Percentiles rank a stretch among this genome's conserved stretches.
Evolutionary conservation across 768 basidiomycete genomes (phyloP).

Genomic region (Pleurotus tuber-regium): DNA sequence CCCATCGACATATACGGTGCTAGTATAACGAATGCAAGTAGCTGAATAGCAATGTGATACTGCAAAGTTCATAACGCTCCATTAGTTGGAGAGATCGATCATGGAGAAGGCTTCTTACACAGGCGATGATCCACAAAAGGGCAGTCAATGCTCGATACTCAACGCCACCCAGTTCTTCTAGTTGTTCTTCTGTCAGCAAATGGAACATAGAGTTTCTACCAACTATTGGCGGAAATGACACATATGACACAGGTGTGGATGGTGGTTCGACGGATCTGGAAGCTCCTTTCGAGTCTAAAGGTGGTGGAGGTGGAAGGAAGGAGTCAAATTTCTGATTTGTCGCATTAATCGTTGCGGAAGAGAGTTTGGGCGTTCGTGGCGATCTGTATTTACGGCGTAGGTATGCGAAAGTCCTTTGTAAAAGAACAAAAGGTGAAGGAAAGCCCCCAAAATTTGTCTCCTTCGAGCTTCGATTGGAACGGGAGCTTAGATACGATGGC

Average conservation of each 20-base stretch:
- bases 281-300: not conserved
- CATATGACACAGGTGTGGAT: constrained; percentile 66
- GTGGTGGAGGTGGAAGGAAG: not conserved
- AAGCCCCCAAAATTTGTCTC: constrained; percentile 6
- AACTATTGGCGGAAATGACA: constrained; percentile 81
- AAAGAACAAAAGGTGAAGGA: constrained; percentile 1
- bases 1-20: constrained; percentile 73
- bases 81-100: constrained; percentile 3
- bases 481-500: constrained; percentile 4
- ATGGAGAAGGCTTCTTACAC: constrained; percentile 41
- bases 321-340: not conserved
- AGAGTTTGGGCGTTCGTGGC: not conserved
- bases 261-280: not conserved
- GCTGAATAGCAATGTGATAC: constrained; percentile 80
- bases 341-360: not conserved
- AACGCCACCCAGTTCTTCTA: constrained; percentile 93
- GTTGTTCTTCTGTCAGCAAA: constrained; percentile 72
- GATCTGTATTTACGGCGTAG: not conserved
- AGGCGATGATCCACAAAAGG: constrained; percentile 75
- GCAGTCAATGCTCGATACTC: constrained; percentile 87
- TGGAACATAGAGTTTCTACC: constrained; percentile 78
- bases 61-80: constrained; percentile 24
- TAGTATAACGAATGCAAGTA: constrained; percentile 71
- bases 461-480: constrained; percentile 3
- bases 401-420: not conserved